A percentile compares a stretch with the other conserved stretches of the same genome.
Conservation (phyloP, 2,329 filamentous ascomycete genomes). For the Aureobasidium sp. region DNA sequence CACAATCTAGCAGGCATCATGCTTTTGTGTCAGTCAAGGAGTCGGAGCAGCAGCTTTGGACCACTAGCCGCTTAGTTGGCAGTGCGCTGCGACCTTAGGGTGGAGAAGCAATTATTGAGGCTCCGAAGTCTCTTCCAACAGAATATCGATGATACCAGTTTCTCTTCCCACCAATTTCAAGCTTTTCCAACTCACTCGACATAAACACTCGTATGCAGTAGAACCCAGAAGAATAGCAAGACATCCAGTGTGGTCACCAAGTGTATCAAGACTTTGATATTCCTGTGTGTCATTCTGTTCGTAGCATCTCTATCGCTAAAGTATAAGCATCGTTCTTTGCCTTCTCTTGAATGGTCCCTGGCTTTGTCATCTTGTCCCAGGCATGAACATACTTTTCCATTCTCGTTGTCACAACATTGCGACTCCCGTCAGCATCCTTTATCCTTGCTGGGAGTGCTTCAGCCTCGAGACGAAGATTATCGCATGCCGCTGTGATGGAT, state of each 20-base stretch:
- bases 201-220: no score
- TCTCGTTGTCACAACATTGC: conserved; percentile 30
- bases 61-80: background rate
- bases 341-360: conserved; percentile 32
- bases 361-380: conserved; percentile 40
- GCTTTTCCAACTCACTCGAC: no score
- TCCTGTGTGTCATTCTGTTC: no score
- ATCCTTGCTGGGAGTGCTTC: conserved; percentile 37
- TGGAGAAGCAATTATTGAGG: no score
- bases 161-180: no score
- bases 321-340: conserved; percentile 36
- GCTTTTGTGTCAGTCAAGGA: conserved; percentile 20
- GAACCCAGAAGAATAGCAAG: no score
- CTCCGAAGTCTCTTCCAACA: no score
- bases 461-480: conserved; percentile 41
- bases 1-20: conserved; percentile 15
- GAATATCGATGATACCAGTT: no score
- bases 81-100: background rate
- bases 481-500: conserved; percentile 41
- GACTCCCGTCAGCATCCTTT: conserved; percentile 22
- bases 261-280: no score
- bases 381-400: conserved; percentile 40
- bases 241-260: no score
- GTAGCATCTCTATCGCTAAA: conserved; percentile 30
- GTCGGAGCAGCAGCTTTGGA: conserved; percentile 6